Percentiles rank a stretch among this genome's conserved stretches.
phyloP scores from a whole-genome alignment of 345 rosid genomes.

The Kandelia obovata region DNA sequence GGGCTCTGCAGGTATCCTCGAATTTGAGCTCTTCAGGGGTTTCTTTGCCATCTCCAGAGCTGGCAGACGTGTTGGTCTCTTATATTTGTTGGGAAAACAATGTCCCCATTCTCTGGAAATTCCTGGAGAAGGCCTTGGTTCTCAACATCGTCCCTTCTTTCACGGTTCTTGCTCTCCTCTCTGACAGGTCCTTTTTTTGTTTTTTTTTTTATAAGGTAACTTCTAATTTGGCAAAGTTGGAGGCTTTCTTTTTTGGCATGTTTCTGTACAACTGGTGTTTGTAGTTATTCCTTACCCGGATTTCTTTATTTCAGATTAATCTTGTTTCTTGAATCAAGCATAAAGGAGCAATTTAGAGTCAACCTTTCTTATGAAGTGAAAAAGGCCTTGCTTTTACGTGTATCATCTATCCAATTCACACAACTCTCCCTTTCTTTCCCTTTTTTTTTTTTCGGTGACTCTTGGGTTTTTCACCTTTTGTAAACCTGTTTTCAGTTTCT shows the following conservation, averaged over 20 bases:
- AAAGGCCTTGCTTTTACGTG: neutral
- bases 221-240: neutral
- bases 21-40: conserved; percentile 46
- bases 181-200: conserved; percentile 9
- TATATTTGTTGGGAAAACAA: conserved; percentile 35
- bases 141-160: conserved; percentile 24
- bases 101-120: conserved; percentile 29
- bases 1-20: conserved; percentile 61
- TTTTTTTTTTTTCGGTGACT: neutral
- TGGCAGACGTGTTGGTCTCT: conserved; percentile 20
- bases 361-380: neutral
- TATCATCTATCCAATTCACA: neutral
- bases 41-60: conserved; percentile 28
- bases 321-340: neutral
- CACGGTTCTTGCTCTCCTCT: conserved; percentile 27
- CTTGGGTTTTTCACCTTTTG: neutral
- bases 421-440: neutral
- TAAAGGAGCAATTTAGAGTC: neutral
- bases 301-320: neutral
- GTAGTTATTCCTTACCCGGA: neutral
- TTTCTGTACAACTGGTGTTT: neutral
- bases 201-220: neutral
- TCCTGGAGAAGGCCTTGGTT: conserved; percentile 29
- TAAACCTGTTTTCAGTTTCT: neutral
- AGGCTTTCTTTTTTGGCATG: neutral